Conservation (phyloP, 257 asterid genomes). For the Asclepias syriaca region DNA sequence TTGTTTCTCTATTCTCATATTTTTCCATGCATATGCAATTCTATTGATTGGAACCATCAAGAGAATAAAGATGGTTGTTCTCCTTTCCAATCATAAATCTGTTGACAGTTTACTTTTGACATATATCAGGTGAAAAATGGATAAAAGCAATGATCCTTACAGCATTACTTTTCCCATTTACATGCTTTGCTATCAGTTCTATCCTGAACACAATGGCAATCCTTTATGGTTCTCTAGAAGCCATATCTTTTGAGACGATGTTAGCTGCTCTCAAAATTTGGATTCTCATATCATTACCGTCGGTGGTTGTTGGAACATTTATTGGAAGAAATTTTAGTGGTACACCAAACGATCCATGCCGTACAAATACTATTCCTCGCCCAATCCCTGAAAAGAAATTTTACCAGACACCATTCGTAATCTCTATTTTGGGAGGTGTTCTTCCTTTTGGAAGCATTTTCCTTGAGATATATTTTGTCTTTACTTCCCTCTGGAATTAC, state of each 20-base stretch:
- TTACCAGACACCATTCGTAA: not conserved
- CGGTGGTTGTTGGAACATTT: slow-evolving; percentile 84
- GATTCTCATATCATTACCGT: slow-evolving; percentile 79
- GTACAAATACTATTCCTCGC: slow-evolving; percentile 7
- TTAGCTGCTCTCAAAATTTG: slow-evolving; percentile 62
- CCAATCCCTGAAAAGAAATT: slow-evolving; percentile 13
- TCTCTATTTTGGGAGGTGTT: slow-evolving; percentile 6
- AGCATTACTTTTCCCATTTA: slow-evolving; percentile 76
- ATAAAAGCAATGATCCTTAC: slow-evolving; percentile 78
- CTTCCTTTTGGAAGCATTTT: slow-evolving; percentile 12
- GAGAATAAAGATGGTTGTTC: slow-evolving; percentile 11
- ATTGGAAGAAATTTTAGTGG: slow-evolving; percentile 85
- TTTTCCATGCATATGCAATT: not conserved
- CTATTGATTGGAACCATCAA: not conserved
- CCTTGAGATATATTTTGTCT: slow-evolving; percentile 11
- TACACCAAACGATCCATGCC: slow-evolving; percentile 36
- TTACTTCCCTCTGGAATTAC: slow-evolving; percentile 9
- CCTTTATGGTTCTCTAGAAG: slow-evolving; percentile 40
- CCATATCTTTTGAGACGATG: slow-evolving; percentile 3
- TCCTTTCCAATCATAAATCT: not conserved
- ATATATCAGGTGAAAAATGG: slow-evolving; percentile 70
- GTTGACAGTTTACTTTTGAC: slow-evolving; percentile 8
- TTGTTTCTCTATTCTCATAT: not conserved
- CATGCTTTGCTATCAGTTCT: slow-evolving; percentile 71
- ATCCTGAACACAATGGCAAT: slow-evolving; percentile 70